Evolutionary conservation across 129 eudicot genomes (phyloP).

Genomic region (Flaveria trinervia): DNA sequence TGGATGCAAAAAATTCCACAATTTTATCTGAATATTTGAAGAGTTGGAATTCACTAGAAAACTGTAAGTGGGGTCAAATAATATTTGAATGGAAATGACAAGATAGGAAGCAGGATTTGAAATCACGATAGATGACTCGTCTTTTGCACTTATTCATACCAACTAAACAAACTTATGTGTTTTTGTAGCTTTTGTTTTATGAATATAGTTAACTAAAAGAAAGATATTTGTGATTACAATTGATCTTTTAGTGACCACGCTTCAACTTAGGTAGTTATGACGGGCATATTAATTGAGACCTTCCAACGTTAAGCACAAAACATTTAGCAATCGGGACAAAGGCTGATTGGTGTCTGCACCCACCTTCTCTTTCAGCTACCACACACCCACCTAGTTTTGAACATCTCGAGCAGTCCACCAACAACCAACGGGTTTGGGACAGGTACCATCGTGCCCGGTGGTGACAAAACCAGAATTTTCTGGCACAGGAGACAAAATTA

Average conservation of each 20-base stretch:
- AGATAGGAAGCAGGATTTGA: slow-evolving; percentile 36
- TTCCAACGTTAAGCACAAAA: no score
- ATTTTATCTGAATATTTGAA: not conserved
- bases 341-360: no score
- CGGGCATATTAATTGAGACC: no score
- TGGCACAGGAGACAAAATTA: no score
- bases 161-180: not conserved
- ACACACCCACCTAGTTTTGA: no score
- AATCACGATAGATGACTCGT: slow-evolving; percentile 30
- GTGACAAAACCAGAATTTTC: no score
- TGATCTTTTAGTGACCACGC: not conserved
- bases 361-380: no score
- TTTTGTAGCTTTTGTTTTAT: not conserved
- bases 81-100: slow-evolving; percentile 21
- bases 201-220: not conserved
- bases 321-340: no score
- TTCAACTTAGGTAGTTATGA: no score
- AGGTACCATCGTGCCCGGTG: no score
- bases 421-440: no score
- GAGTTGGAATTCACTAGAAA: not conserved
- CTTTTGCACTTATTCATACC: slow-evolving; percentile 18
- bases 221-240: not conserved
- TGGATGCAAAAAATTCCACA: slow-evolving; percentile 1
- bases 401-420: no score
- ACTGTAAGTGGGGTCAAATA: not conserved